Conservation (phyloP, 208 protist genomes). For the Acanthamoeba castellanii region DNA sequence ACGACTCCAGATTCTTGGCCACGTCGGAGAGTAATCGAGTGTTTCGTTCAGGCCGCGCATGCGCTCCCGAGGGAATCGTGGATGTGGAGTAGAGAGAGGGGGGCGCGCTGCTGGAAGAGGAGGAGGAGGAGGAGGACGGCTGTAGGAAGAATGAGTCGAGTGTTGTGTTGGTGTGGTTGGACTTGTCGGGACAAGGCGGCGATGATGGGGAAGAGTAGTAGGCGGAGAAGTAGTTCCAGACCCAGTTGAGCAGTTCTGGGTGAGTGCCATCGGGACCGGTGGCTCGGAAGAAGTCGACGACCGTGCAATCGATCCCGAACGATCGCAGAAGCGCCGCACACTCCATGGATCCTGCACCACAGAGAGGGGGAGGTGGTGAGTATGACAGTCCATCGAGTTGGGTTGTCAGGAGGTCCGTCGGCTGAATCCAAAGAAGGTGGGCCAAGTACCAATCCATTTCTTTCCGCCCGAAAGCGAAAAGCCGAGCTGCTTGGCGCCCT, state of each 20-base stretch:
- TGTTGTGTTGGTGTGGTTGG: background rate
- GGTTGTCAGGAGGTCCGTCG: background rate
- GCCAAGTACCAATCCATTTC: slow-evolving; percentile 66
- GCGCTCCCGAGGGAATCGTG: background rate
- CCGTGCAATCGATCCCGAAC: slow-evolving; percentile 71
- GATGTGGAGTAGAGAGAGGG: background rate
- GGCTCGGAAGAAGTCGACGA: slow-evolving; percentile 68
- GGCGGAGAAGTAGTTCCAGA: slow-evolving; percentile 67
- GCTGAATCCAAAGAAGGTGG: background rate
- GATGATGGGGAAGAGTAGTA: background rate
- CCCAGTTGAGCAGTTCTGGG: slow-evolving; percentile 59
- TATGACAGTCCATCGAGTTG: background rate
- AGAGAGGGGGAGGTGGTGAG: background rate
- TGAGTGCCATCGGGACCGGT: slow-evolving; percentile 66
- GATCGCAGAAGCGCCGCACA: slow-evolving; percentile 73
- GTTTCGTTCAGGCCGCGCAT: slow-evolving; percentile 1
- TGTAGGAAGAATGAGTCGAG: slow-evolving; percentile 5
- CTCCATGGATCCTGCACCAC: slow-evolving; percentile 59
- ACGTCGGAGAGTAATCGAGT: background rate
- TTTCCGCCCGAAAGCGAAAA: slow-evolving; percentile 45
- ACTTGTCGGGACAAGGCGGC: background rate
- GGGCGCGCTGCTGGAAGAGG: background rate
- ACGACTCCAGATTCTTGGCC: background rate
- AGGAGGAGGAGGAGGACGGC: background rate
- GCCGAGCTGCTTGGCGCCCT: slow-evolving; percentile 58